Evolutionary conservation across 2,329 filamentous ascomycete genomes (phyloP), one percentile per base, ranked within the genome.

Genomic region (Xylaria hypoxylon): DNA sequence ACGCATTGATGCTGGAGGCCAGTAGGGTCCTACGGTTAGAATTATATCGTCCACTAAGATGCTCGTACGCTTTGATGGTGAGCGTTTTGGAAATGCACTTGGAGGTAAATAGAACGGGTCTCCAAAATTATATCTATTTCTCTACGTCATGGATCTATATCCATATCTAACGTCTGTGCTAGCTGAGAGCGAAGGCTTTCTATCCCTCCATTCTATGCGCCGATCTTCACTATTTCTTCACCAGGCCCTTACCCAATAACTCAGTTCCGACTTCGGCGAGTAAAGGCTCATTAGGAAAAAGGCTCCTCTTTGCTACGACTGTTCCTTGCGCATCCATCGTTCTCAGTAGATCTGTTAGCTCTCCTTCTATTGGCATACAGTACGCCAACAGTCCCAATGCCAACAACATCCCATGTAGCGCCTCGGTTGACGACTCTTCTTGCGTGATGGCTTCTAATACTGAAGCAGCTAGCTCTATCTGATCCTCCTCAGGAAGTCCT

Each of bases 401-500:
- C 17, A 94, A 83, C 38, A 97, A 73, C 77, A 94, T 88, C 0
- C 93, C 93, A 74, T 91, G 92, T 15, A 94, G 79, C 0, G 92
- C 91, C 73, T 97, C 94, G 11, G 76, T 80, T 0, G 95, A 89
- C 40, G 81, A 79, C 35, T 85, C 81, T 71, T 90, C 88, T 63
- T 86, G 82, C 1, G 78, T 75, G 50, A 90, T 87, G 1, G 92
- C 91, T 78, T 97, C 94, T 1, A 97, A 80, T 7, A 96, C 80
- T 0, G 92, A 91, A 0, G 94, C 94, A 0, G 91, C 88, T 5
- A 98, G 82, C 78, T 97, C 94, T 1, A 96, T 87, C 75, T 96
- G 91, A 65, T 92, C 89, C 2, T 85, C 86, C 42, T 93, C 90
- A 0, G 88, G 82, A 2, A 97, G 78, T 0, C 80, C 81, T 52